A percentile compares a stretch with the other conserved stretches of the same genome.
Conservation (phyloP, 495 filamentous ascomycete genomes). For the Aspergillus steynii region DNA sequence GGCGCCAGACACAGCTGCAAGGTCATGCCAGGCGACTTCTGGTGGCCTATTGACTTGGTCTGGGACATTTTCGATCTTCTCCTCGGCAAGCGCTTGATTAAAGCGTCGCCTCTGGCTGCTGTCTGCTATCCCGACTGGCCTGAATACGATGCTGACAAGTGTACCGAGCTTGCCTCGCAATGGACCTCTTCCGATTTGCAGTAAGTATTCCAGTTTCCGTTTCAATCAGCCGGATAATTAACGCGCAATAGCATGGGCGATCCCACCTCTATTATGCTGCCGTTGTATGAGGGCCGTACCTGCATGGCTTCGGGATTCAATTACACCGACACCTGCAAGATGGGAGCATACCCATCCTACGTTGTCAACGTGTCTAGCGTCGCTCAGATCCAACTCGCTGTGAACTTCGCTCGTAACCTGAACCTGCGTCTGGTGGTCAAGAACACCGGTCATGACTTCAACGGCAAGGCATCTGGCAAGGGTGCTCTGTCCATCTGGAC, state of each 20-base stretch:
- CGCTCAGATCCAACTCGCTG: constrained; percentile 56
- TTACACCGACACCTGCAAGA: constrained; percentile 45
- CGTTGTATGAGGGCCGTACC: constrained; percentile 40
- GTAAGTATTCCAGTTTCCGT: constrained; percentile 18
- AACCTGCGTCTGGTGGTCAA: constrained; percentile 63
- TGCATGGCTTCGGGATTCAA: constrained; percentile 37
- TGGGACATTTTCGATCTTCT: constrained; percentile 50
- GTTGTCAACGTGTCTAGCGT: constrained; percentile 58
- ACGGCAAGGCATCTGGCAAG: constrained; percentile 57
- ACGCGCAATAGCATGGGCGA: constrained; percentile 27
- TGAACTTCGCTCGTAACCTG: constrained; percentile 64
- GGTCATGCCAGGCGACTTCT: constrained; percentile 47
- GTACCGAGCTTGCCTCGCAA: constrained; percentile 23
- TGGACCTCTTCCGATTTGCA: constrained; percentile 32
- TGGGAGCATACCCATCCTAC: constrained; percentile 59
- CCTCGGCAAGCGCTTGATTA: constrained; percentile 50
- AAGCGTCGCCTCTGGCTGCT: constrained; percentile 54
- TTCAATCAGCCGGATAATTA: not conserved
- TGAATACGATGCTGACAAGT: constrained; percentile 47
- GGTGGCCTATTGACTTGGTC: constrained; percentile 42
- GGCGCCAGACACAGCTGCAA: constrained; percentile 38
- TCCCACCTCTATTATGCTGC: constrained; percentile 46
- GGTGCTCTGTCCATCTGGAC: constrained; percentile 64
- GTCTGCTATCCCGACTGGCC: constrained; percentile 52
- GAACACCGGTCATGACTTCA: constrained; percentile 72